A percentile compares a stretch with the other conserved stretches of the same genome.
These are phyloP conservation scores for Phytophthora brassicae DNA, from an alignment of 352 stramenopile species.

Conservation along the genomic window DNA sequence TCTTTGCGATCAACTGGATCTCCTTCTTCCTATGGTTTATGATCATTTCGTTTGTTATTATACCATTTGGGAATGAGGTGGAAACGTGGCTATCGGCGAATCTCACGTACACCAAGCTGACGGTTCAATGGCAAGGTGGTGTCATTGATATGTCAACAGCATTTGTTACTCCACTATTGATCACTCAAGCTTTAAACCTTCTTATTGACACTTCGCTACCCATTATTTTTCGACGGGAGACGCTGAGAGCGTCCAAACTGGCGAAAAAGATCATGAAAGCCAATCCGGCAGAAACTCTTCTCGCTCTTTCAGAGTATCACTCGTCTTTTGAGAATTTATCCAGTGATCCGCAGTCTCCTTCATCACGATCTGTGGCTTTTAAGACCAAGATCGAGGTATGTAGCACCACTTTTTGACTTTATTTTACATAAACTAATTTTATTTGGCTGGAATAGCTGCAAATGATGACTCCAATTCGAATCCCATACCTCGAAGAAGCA, in stretches of 20 bases:
- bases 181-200: constrained; percentile 84
- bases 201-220: constrained; percentile 82
- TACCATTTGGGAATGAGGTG: constrained; percentile 79
- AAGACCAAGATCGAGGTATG: constrained; percentile 83
- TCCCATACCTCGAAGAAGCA: constrained; percentile 85
- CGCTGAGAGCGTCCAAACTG: constrained; percentile 70
- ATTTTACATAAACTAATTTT: not conserved
- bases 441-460: constrained; percentile 47
- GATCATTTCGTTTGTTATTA: constrained; percentile 86
- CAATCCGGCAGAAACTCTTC: constrained; percentile 78
- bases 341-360: constrained; percentile 27
- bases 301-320: constrained; percentile 82
- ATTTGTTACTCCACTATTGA: constrained; percentile 81
- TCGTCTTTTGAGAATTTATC: constrained; percentile 75
- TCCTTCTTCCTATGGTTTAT: constrained; percentile 92
- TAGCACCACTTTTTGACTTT: not conserved
- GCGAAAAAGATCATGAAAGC: constrained; percentile 81
- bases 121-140: constrained; percentile 79
- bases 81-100: constrained; percentile 80
- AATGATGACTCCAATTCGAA: constrained; percentile 88
- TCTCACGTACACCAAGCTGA: constrained; percentile 81
- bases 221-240: constrained; percentile 62
- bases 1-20: constrained; percentile 91
- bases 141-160: constrained; percentile 89
- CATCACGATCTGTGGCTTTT: constrained; percentile 52